phyloP scores from a whole-genome alignment of 192 early-diverging fungal genomes.

The Coemansia sp. region DNA sequence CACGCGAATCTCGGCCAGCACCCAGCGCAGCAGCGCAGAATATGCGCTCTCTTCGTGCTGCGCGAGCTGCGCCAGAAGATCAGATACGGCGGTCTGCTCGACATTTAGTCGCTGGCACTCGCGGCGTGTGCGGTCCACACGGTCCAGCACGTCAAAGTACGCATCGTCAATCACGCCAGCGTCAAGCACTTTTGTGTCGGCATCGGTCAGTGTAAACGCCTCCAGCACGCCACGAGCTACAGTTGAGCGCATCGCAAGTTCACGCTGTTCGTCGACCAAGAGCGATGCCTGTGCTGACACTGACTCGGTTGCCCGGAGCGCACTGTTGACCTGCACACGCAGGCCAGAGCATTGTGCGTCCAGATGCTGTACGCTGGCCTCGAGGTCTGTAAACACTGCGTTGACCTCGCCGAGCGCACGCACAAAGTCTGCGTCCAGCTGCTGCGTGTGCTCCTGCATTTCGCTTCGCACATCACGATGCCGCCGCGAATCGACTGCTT shows the following conservation, averaged over 20 bases:
- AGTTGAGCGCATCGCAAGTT: constrained; percentile 5
- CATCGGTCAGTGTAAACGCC: constrained; percentile 14
- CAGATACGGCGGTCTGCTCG: constrained; percentile 8
- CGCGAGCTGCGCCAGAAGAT: constrained; percentile 25
- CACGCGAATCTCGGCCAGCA: constrained; percentile 16
- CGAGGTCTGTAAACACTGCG: constrained; percentile 31
- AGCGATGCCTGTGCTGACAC: constrained; percentile 21
- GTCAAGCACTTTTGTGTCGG: constrained; percentile 3
- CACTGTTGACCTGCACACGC: constrained; percentile 19
- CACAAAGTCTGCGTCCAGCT: constrained; percentile 36
- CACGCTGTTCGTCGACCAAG: constrained; percentile 34
- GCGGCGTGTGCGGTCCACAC: constrained; percentile 5
- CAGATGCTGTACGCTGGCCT: constrained; percentile 19
- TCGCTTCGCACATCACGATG: constrained; percentile 37
- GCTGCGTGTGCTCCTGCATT: constrained; percentile 21
- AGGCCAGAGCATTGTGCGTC: constrained; percentile 23
- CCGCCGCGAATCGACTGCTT: neutral
- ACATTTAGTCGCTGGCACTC: constrained; percentile 29
- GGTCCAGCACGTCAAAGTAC: constrained; percentile 28
- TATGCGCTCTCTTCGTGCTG: constrained; percentile 26
- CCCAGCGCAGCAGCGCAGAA: constrained; percentile 32
- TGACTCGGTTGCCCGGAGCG: constrained; percentile 21
- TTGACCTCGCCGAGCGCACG: constrained; percentile 27
- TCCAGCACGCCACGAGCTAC: constrained; percentile 20
- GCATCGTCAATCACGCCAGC: neutral